Conservation (phyloP, 1,284 basidiomycete species). For the Rugosomyces carneus region DNA sequence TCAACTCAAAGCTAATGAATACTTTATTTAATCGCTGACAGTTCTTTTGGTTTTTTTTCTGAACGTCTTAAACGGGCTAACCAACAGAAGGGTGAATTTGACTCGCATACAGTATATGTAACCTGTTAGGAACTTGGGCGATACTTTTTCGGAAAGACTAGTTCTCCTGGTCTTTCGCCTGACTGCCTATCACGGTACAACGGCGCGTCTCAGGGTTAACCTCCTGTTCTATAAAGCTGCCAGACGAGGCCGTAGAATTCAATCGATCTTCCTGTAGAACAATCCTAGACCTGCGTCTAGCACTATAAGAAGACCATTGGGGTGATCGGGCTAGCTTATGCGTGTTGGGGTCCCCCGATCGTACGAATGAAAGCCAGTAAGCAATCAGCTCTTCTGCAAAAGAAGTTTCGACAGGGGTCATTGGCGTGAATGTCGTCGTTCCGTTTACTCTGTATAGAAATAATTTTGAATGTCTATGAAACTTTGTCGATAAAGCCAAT, state of each 20-base stretch:
- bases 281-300: constrained; percentile 27
- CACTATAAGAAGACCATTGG: constrained; percentile 32
- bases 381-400: constrained; percentile 53
- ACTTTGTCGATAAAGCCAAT: no score
- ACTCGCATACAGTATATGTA: no score
- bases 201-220: constrained; percentile 30
- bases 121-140: no score
- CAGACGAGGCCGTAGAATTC: constrained; percentile 29
- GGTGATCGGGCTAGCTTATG: constrained; percentile 44
- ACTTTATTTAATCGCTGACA: no score
- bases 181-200: constrained; percentile 31
- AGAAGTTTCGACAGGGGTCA: constrained; percentile 35
- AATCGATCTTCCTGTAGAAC: constrained; percentile 33
- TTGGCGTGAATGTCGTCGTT: constrained; percentile 25
- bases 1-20: no score
- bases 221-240: constrained; percentile 38
- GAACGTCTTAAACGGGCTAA: no score
- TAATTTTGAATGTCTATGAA: no score
- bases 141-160: no score
- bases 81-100: no score
- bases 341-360: constrained; percentile 43
- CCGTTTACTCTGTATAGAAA: constrained; percentile 35
- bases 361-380: constrained; percentile 58
- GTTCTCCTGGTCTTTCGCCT: constrained; percentile 29
- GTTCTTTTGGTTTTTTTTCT: no score